Evolutionary conservation across 371 early-diverging fungal genomes (phyloP).

Genomic region (Spiromyces aspiralis): DNA sequence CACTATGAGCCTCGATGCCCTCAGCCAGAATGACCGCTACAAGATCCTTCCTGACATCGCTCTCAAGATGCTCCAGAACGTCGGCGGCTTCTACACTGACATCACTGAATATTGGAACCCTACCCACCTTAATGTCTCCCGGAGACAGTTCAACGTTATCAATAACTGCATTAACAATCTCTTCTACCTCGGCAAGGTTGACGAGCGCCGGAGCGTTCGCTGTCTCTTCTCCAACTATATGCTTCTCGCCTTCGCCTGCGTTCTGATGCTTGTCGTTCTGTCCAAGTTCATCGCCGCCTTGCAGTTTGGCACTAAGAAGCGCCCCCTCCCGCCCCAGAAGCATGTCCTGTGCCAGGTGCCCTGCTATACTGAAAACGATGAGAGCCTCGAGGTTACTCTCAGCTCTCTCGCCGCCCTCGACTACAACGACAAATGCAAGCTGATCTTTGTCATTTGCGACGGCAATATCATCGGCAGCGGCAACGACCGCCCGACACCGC

Average conservation of each 20-base stretch:
- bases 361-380: conserved; percentile 93
- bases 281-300: conserved; percentile 85
- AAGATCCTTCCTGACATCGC: conserved; percentile 43
- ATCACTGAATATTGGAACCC: conserved; percentile 23
- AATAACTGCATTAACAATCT: conserved; percentile 54
- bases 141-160: conserved; percentile 1
- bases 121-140: conserved; percentile 9
- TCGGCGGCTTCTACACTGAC: conserved; percentile 16
- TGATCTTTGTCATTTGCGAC: conserved; percentile 81
- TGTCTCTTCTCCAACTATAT: conserved; percentile 82
- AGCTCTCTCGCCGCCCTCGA: conserved; percentile 77
- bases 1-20: conserved; percentile 19
- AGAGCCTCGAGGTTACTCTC: conserved; percentile 74
- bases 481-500: conserved; percentile 92
- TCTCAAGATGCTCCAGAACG: conserved; percentile 21
- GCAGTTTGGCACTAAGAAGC: conserved; percentile 50
- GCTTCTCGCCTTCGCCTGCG: conserved; percentile 55
- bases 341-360: conserved; percentile 90
- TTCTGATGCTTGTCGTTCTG: conserved; percentile 64
- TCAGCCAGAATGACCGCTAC: conserved; percentile 40
- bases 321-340: conserved; percentile 70
- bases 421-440: conserved; percentile 85
- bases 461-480: conserved; percentile 91
- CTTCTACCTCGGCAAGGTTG: conserved; percentile 58
- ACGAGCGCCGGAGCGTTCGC: conserved; percentile 55